Evolutionary conservation across 2,329 filamentous ascomycete genomes (phyloP), one percentile per base, ranked within the genome.

Genomic region (Monosporascus sp.): DNA sequence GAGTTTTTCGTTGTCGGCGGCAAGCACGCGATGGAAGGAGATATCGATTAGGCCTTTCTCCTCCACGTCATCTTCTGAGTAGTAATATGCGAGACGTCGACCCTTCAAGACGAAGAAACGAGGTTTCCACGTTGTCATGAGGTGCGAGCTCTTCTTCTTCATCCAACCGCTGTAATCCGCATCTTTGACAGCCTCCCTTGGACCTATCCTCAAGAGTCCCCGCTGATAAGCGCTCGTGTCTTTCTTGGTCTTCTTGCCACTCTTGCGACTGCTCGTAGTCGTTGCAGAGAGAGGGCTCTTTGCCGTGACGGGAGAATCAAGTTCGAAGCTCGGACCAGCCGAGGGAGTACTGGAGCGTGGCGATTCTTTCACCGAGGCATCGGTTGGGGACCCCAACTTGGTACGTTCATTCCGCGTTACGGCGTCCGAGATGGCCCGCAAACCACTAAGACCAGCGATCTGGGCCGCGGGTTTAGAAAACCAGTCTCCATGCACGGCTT

Each of bases 161-260:
- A 99, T 99, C 94, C 94, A 99, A 1, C 94, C 94, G 64, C 87
- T 93, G 69, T 96, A 97, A 66, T 99, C 93, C 52, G 91, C 93
- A 56, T 84, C 85, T 57, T 85, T 76, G 71, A 96, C 94, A 56
- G 93, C 91, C 67, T 96, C 90, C 52, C 85, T 78, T 0, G 94
- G 94, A 0, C 82, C 75, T 55, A 93, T 88, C 70, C 92, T 91
- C 62, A 89, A 81, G 41, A 97, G 74, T 0, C 94, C 94, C 31
- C 89, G 87, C 19, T 86, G 89, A 71, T 97, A 99, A 1, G 94
- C 94, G 65, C 92, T 97, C 0, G 94, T 99, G 54, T 91, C 87
- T 68, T 97, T 95, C 75, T 99, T 99, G 72, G 93, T 92, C 80
- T 86, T 80, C 64, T 79, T 70, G 62, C 74, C 52, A 60, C 72